Base-by-base conservation (phyloP, 192 early-diverging fungal genomes). In the Piromyces finnis region DNA sequence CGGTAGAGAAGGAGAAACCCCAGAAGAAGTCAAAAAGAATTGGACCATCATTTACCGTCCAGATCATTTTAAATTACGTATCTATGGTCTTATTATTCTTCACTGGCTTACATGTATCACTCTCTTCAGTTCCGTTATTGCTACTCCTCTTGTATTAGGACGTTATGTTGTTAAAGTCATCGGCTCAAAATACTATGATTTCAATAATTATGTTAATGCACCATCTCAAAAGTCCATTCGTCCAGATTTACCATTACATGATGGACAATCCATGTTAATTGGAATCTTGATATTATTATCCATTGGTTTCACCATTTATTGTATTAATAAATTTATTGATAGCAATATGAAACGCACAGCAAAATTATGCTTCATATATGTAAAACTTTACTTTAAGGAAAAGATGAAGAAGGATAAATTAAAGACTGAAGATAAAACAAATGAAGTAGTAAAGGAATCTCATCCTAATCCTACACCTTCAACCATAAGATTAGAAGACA, bases 41-140 rank as follows among this genome's bases (percentile, higher is more conserved):
- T 95, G 95, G 81, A 92, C 87, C 0, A 85, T 95, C 29, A 92
- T 99, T 4, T 96, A 96, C 85, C 88, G 92, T 28, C 97, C 97
- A 39, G 88, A 91, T 11, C 82, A 86, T 29, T 93, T 94, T 68
- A 86, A 88, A 82, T 79, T 78, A 4, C 83, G 95, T 78, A 83
- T 94, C 32, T 86, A 89, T 39, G 51, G 84, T 28, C 27, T 84
- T 22, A 4, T 51, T 22, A 17, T 22, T 17, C 41, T 51, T 22
- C 41, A 51, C 22, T 51, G 41, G 41, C 3, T 51, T 51, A 17
- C 41, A 0, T 51, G 41, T 51, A 22, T 51, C 4, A 51, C 41
- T 4, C 41, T 51, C 15, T 51, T 51, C 16, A 51, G 41, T 51
- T 51, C 41, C 17, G 16, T 51, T 3, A 4, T 51, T 22, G 41